Percentiles rank a stretch among this genome's conserved stretches.
phyloP scores from a whole-genome alignment of 108 stramenopile species.

The Nitzschia sp. region DNA sequence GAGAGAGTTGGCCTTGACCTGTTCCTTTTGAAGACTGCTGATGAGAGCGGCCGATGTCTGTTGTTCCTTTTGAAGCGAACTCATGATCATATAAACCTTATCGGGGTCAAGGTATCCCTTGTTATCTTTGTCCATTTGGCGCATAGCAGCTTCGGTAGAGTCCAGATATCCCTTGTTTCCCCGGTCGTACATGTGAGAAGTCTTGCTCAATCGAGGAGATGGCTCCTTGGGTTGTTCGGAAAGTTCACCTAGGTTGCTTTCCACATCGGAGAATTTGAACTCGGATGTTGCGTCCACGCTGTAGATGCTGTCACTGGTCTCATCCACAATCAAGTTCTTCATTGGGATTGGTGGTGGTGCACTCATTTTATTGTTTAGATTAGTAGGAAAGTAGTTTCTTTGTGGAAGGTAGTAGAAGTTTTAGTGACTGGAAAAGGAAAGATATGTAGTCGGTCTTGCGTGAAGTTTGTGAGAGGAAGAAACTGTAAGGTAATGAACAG shows the following conservation, averaged over 20 bases:
- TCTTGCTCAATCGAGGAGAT: slow-evolving; percentile 8
- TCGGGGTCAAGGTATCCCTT: slow-evolving; percentile 43
- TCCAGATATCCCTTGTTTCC: slow-evolving; percentile 50
- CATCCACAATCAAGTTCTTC: background rate
- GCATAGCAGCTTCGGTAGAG: slow-evolving; percentile 42
- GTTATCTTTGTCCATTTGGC: slow-evolving; percentile 43
- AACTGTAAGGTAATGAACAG: no score
- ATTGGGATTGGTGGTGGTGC: background rate
- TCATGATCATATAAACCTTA: slow-evolving; percentile 46
- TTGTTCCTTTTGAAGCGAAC: slow-evolving; percentile 21
- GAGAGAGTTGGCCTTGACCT: slow-evolving; percentile 29
- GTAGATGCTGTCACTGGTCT: no score
- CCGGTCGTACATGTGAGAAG: slow-evolving; percentile 50
- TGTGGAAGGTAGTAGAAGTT: no score
- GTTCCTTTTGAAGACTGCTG: slow-evolving; percentile 22
- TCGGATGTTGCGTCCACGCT: no score
- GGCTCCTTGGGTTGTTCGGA: background rate
- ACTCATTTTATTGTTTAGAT: background rate
- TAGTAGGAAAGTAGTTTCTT: no score
- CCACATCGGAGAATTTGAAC: no score
- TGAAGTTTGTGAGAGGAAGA: no score
- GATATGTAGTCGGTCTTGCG: no score
- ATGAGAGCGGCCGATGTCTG: slow-evolving; percentile 22
- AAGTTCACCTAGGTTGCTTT: no score
- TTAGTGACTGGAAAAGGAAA: no score